Evolutionary conservation across 2,329 filamentous ascomycete genomes (phyloP).

Genomic region (Epichloe scottii): DNA sequence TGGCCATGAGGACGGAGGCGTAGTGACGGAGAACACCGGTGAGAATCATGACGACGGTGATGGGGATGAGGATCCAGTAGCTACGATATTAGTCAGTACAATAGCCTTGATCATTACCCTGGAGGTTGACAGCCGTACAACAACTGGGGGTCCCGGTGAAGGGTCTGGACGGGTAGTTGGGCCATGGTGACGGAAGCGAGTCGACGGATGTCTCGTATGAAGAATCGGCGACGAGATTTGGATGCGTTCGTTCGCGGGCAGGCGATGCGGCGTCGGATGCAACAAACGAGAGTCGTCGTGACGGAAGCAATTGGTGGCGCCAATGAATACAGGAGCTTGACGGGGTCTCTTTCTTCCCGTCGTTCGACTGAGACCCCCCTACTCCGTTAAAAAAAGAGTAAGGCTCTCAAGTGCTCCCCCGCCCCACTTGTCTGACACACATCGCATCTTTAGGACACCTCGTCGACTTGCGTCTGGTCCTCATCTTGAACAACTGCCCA

Average conservation of each 20-base stretch:
- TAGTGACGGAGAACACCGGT: slow-evolving; percentile 96
- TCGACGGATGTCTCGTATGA: slow-evolving; percentile 5
- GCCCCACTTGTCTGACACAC: slow-evolving; percentile 1
- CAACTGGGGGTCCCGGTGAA: slow-evolving; percentile 94
- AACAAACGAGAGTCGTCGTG: neutral
- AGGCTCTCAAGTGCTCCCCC: too few species aligned
- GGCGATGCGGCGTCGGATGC: neutral
- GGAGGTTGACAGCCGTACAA: slow-evolving; percentile 52
- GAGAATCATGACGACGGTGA: slow-evolving; percentile 94
- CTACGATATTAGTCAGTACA: slow-evolving; percentile 31
- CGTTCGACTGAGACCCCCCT: too few species aligned
- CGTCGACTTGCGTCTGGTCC: neutral
- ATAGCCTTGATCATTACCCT: neutral
- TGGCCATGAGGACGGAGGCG: slow-evolving; percentile 79
- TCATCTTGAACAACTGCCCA: neutral
- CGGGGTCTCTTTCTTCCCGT: slow-evolving; percentile 2
- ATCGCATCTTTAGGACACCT: slow-evolving; percentile 1
- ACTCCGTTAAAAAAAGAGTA: too few species aligned
- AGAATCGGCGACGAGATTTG: neutral
- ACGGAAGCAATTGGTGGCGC: neutral
- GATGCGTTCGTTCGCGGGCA: neutral
- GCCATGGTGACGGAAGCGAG: slow-evolving; percentile 46
- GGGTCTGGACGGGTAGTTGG: slow-evolving; percentile 79
- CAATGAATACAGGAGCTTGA: neutral
- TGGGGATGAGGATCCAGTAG: slow-evolving; percentile 98